These are phyloP conservation scores for Taphrina wiesneri DNA, from an alignment of 1,139 yeast genomes.

Conservation along the genomic window DNA sequence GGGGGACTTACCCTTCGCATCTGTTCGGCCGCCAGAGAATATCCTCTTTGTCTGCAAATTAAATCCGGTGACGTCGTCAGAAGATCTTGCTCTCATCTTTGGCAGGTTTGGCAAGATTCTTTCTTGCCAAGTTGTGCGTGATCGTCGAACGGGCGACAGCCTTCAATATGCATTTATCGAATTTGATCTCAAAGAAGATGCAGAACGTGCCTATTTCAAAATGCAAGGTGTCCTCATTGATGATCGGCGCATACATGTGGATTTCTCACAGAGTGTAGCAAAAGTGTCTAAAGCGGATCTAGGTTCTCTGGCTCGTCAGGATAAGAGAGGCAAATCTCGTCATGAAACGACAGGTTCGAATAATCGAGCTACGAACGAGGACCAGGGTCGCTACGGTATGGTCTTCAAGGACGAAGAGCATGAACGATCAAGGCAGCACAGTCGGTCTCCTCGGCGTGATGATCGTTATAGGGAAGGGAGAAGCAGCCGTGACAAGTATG, in stretches of 20 bases:
- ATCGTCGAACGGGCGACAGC: slow-evolving; percentile 53
- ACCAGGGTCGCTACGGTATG: neutral
- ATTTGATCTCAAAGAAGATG: slow-evolving; percentile 52
- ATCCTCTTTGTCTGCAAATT: slow-evolving; percentile 64
- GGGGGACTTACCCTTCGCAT: slow-evolving; percentile 65
- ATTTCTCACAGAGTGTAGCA: slow-evolving; percentile 62
- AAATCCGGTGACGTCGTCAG: slow-evolving; percentile 60
- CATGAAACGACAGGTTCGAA: neutral
- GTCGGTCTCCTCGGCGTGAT: neutral
- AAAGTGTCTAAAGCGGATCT: neutral
- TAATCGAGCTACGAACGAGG: neutral
- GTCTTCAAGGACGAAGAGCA: neutral
- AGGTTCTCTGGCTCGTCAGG: neutral
- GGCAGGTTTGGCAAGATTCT: slow-evolving; percentile 59
- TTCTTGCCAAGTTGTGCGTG: slow-evolving; percentile 55
- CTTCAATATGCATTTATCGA: slow-evolving; percentile 66
- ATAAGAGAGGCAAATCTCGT: neutral
- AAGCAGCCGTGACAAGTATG: neutral
- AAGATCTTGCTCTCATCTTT: slow-evolving; percentile 50
- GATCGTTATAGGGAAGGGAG: neutral
- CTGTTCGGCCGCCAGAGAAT: slow-evolving; percentile 61
- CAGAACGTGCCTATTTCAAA: slow-evolving; percentile 62
- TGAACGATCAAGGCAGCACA: neutral
- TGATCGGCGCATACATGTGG: slow-evolving; percentile 64
- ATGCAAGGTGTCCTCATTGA: slow-evolving; percentile 65